Evolutionary conservation across 2,329 filamentous ascomycete genomes (phyloP).

Genomic region (Didymella lethalis): DNA sequence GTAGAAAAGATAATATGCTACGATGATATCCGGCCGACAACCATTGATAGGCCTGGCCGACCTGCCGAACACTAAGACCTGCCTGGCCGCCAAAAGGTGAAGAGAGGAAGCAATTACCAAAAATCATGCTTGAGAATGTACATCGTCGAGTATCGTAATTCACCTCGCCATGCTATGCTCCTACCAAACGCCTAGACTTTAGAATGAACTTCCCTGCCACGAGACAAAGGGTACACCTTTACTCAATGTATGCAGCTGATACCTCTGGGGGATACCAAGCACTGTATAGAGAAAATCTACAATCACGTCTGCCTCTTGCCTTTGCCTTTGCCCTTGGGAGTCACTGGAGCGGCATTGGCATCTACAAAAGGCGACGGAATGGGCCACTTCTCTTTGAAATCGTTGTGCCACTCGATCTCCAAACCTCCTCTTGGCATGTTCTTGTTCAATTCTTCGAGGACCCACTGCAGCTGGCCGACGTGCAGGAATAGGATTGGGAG

Average conservation of each 20-base stretch:
- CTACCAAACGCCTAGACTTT: neutral
- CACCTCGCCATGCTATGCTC: neutral
- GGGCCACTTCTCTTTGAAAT: neutral
- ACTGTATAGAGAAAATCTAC: neutral
- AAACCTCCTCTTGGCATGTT: slow-evolving; percentile 16
- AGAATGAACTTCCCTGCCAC: neutral
- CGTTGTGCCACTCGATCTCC: neutral
- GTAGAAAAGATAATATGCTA: neutral
- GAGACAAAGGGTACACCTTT: neutral
- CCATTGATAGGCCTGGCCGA: neutral
- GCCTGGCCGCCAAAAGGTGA: neutral
- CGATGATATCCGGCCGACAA: neutral
- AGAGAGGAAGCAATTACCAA: neutral
- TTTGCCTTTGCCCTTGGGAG: neutral
- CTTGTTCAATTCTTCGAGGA: slow-evolving; percentile 23
- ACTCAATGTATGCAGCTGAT: neutral
- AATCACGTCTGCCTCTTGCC: neutral
- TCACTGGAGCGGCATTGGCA: neutral
- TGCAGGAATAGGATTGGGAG: slow-evolving; percentile 8
- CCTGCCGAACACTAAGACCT: neutral
- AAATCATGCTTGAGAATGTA: neutral
- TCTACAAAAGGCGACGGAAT: neutral
- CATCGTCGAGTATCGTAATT: slow-evolving; percentile 2
- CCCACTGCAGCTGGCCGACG: slow-evolving; percentile 17
- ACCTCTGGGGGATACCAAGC: neutral